These are phyloP conservation scores for Syzygium aqueum DNA, from an alignment of 345 rosid genomes.

Conservation along the genomic window DNA sequence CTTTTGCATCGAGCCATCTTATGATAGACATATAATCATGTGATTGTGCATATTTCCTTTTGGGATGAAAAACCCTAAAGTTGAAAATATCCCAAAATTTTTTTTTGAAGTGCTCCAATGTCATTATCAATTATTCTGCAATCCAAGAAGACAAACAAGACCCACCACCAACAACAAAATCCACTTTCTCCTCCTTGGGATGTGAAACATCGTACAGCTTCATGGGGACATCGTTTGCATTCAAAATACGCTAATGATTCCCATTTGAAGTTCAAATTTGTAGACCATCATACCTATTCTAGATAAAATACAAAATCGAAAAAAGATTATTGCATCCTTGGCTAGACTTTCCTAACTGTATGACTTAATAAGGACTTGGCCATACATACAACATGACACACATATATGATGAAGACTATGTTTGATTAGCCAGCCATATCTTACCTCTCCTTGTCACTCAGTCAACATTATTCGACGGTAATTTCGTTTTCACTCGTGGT, in stretches of 20 bases:
- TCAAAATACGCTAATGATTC: conserved; percentile 3
- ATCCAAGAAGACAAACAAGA: background rate
- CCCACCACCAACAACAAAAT: background rate
- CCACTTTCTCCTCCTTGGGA: background rate
- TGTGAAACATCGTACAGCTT: background rate
- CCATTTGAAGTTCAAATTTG: background rate
- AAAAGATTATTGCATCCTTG: background rate
- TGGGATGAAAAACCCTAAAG: background rate
- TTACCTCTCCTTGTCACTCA: background rate
- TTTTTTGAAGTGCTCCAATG: background rate
- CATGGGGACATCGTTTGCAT: background rate
- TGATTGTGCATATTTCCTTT: background rate
- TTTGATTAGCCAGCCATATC: background rate
- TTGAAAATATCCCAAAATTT: background rate
- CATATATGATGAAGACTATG: background rate
- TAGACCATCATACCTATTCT: background rate
- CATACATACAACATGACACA: background rate
- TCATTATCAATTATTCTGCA: background rate
- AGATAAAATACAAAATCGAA: background rate
- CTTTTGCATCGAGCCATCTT: background rate
- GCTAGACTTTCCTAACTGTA: background rate
- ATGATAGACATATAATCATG: background rate
- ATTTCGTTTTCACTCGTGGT: background rate
- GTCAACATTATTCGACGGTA: background rate
- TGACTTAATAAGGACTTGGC: background rate